Evolutionary conservation across 495 filamentous ascomycete genomes (phyloP), one percentile per base, ranked within the genome.

Genomic region (Podospora pseudopauciseta): DNA sequence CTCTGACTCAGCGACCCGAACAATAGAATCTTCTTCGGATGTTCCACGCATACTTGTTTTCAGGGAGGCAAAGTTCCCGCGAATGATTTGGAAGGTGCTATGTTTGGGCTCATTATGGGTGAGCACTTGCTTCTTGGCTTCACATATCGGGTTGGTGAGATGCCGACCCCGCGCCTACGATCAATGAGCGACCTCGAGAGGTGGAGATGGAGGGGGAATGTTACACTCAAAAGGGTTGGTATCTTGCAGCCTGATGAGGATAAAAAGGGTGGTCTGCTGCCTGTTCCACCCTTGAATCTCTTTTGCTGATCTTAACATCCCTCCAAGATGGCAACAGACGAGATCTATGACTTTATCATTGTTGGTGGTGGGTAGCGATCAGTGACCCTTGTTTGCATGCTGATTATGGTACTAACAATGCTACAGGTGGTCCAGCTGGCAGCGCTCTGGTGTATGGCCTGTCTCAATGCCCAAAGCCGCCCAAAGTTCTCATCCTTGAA

Each of bases 401-500:
- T 23, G 23, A 23, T 23, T 23, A 23, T 23, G 23, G 23, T 23
- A 23, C 1, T 23, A 23, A 23, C 23, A 23, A 23, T 1, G 23
- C 39, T 27, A n/a, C 63, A 89, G 87, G 79, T 65, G 88, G 88
- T 4, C 82, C 87, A 5, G 83, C 87, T 0, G 88, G 87, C 4
- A 84, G 81, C 60, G 68, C 80, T 0, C 66, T 87, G 9, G 86
- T 86, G 0, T 74, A 79, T 0, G 70, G 70, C 20, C 80, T 90
- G 4, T 82, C 85, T 0, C 74, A 76, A 39, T 81, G 81, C 0
- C 28, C 77, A 2, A 75, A 78, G 65, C 76, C 76, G 27, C 86
- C 87, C 0, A 68, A 60, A 4, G 83, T 90, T 2, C 79, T 90
- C 3, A 79, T 90, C 16, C 68, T 90, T 4, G 88, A 90, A 71